These are phyloP conservation scores for Saccharomyces eubayanus DNA, from an alignment of 805 yeast species.

Conservation along the genomic window DNA sequence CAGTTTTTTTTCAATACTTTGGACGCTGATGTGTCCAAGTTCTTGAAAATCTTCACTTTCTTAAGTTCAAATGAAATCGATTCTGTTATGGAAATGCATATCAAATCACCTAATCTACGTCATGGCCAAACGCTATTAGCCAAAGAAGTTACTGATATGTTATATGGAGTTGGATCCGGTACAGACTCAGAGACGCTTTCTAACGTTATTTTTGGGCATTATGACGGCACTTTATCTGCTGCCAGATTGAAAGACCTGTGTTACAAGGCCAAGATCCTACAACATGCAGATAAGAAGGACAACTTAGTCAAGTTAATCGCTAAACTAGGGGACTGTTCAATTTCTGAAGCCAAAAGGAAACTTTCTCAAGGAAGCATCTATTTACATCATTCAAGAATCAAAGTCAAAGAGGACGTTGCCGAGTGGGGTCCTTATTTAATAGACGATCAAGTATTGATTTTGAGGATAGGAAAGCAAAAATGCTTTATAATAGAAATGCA, in stretches of 20 bases:
- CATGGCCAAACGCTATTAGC: conserved; percentile 75
- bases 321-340: conserved; percentile 40
- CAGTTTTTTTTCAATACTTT: conserved; percentile 76
- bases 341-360: conserved; percentile 51
- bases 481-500: conserved; percentile 44
- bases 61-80: conserved; percentile 58
- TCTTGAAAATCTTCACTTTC: conserved; percentile 71
- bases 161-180: conserved; percentile 79
- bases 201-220: conserved; percentile 44
- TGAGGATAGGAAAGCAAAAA: conserved; percentile 69
- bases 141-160: conserved; percentile 72
- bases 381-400: conserved; percentile 50
- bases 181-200: conserved; percentile 59
- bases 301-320: conserved; percentile 46
- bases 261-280: conserved; percentile 15
- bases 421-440: conserved; percentile 45
- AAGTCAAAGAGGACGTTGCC: conserved; percentile 43
- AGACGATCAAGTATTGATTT: conserved; percentile 50
- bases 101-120: conserved; percentile 50
- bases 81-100: conserved; percentile 44
- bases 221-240: conserved; percentile 4
- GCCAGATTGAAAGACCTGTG: conserved; percentile 13
- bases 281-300: conserved; percentile 22
- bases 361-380: conserved; percentile 68
- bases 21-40: conserved; percentile 63